Evolutionary conservation across 73 alveolate species (phyloP), one percentile per base, ranked within the genome.

Genomic region (Paramecium bursaria): DNA sequence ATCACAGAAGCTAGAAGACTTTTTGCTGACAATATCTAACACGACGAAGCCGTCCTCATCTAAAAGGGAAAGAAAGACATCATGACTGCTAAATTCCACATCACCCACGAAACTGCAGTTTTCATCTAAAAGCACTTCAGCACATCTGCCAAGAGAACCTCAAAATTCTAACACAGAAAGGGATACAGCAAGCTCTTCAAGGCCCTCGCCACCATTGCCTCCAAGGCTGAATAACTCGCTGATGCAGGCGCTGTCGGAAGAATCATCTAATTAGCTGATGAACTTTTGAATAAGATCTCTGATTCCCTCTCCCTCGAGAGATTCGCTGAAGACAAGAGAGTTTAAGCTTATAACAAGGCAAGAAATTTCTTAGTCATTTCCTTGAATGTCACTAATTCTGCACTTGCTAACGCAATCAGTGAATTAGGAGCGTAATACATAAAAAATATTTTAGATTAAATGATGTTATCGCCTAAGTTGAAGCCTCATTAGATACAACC

Each of bases 271-370:
- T 57, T 57, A 57, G 47, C 50, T 29, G 76, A 57, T 29, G 76
- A 57, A 57, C 39, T 57, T 17, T 57, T 57, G 19, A 50, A 48
- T 14, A 57, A 57, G 39, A 57, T 57, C 39, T 9, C 76, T 9
- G 76, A 57, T 30, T 57, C 76, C 2, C 39, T 57, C 29, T 29
- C 76, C 17, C 39, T 57, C 7, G 29, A 25, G 27, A 57, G 76
- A 57, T 57, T 57, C 14, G 76, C 76, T 57, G 76, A 57, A 57
- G 76, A 57, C 33, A 57, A 57, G 33, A 57, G 76, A 57, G 49
- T 57, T 3, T 48, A 57, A 57, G 27, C 76, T 7, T 57, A 57
- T 29, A 57, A 57, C 50, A 57, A 57, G 39, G 29, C 76, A 10
- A 57, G 76, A 57, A 57, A 57, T 31, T 57, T 57, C 51, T 9